A percentile compares a stretch with the other conserved stretches of the same genome.
These are phyloP conservation scores for Echium plantagineum DNA, from an alignment of 257 asterid species.

Conservation along the genomic window DNA sequence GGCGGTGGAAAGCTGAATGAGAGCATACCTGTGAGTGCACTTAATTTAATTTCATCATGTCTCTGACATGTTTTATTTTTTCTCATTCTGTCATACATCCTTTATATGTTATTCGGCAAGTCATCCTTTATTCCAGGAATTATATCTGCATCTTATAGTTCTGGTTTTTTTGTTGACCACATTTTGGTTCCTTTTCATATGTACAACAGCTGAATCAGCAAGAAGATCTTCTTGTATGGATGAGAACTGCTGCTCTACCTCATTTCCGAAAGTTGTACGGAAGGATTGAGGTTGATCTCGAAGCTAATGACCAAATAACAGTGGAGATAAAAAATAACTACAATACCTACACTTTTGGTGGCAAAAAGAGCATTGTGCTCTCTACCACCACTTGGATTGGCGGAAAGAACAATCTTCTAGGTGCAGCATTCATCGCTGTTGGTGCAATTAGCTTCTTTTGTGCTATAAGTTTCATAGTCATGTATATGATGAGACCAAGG, in stretches of 20 bases:
- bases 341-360: slow-evolving; percentile 70
- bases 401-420: slow-evolving; percentile 57
- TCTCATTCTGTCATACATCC: not conserved
- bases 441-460: slow-evolving; percentile 38
- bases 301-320: slow-evolving; percentile 32
- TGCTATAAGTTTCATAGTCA: slow-evolving; percentile 43
- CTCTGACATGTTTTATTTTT: not conserved
- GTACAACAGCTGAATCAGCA: slow-evolving; percentile 45
- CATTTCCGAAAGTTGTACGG: slow-evolving; percentile 64
- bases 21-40: slow-evolving; percentile 53
- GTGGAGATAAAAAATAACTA: slow-evolving; percentile 54
- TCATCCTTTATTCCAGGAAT: too few relatives aligned
- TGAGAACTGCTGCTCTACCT: slow-evolving; percentile 73
- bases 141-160: too few relatives aligned
- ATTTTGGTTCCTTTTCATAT: too few relatives aligned
- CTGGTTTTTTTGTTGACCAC: too few relatives aligned
- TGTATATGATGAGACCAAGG: slow-evolving; percentile 58
- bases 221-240: slow-evolving; percentile 77
- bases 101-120: not conserved
- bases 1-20: slow-evolving; percentile 66
- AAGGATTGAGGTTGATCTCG: slow-evolving; percentile 56
- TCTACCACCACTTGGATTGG: slow-evolving; percentile 66
- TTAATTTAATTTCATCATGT: not conserved
- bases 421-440: slow-evolving; percentile 41
- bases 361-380: slow-evolving; percentile 60